phyloP scores from a whole-genome alignment of 371 early-diverging fungal genomes.

The Capillidium heterosporum region DNA sequence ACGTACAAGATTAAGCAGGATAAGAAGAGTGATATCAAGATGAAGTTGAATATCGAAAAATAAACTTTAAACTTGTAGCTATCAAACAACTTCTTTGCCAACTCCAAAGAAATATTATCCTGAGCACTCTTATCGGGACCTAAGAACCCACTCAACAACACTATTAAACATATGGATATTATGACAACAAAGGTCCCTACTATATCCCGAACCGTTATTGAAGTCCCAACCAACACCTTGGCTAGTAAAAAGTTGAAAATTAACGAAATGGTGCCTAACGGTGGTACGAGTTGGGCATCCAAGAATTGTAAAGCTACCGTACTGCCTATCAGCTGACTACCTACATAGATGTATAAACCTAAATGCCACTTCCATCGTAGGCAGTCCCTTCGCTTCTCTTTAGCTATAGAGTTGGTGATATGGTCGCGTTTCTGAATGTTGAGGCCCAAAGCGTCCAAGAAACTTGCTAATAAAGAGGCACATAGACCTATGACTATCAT shows the following conservation, averaged over 20 bases:
- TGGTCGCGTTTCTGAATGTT: constrained; percentile 49
- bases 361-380: constrained; percentile 44
- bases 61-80: constrained; percentile 38
- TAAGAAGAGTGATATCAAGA: background rate
- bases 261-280: constrained; percentile 40
- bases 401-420: constrained; percentile 27
- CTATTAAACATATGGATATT: constrained; percentile 38
- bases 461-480: constrained; percentile 34
- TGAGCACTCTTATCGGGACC: constrained; percentile 11
- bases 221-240: constrained; percentile 40
- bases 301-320: constrained; percentile 36
- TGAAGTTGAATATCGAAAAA: constrained; percentile 34
- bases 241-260: constrained; percentile 59
- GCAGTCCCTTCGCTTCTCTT: constrained; percentile 33
- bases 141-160: constrained; percentile 27
- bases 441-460: constrained; percentile 45
- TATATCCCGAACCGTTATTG: constrained; percentile 40
- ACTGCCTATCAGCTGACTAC: constrained; percentile 40
- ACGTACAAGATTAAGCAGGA: background rate
- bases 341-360: constrained; percentile 40
- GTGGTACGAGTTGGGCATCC: constrained; percentile 55
- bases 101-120: constrained; percentile 29
- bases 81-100: constrained; percentile 29
- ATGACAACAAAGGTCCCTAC: constrained; percentile 44
- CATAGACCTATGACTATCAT: constrained; percentile 33